Conservation (phyloP, 1,284 basidiomycete genomes). For the Cryptococcus sp. region DNA sequence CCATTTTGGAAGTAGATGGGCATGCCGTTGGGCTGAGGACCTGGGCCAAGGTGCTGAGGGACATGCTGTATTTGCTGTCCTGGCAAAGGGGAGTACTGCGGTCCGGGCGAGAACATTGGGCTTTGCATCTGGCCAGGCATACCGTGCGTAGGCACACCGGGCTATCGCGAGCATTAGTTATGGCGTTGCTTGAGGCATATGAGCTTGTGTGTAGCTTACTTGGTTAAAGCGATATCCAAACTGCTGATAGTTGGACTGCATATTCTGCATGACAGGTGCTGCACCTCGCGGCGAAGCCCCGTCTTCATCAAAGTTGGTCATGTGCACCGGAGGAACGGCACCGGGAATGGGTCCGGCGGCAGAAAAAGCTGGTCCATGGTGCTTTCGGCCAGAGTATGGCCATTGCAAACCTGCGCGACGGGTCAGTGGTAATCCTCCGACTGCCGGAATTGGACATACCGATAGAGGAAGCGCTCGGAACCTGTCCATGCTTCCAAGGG, state of each 20-base stretch:
- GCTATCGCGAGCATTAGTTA: slow-evolving; percentile 11
- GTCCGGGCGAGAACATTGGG: slow-evolving; percentile 45
- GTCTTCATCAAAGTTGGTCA: slow-evolving; percentile 28
- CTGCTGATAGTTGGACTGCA: slow-evolving; percentile 36
- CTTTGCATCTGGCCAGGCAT: slow-evolving; percentile 28
- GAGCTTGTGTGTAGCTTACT: slow-evolving; percentile 14
- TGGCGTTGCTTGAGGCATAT: neutral
- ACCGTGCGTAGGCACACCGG: slow-evolving; percentile 35
- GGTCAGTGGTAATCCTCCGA: neutral
- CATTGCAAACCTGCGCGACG: slow-evolving; percentile 64
- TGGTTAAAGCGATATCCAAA: slow-evolving; percentile 37
- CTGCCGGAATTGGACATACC: slow-evolving; percentile 58
- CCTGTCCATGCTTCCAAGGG: slow-evolving; percentile 79
- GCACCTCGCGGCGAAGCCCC: slow-evolving; percentile 21
- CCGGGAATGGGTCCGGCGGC: slow-evolving; percentile 38
- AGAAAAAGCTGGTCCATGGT: slow-evolving; percentile 65
- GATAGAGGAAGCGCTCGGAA: slow-evolving; percentile 69
- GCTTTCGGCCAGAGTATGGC: slow-evolving; percentile 87
- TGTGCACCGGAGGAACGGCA: slow-evolving; percentile 18
- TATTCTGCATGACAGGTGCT: slow-evolving; percentile 29
- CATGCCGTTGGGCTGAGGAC: slow-evolving; percentile 38
- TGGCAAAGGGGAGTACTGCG: slow-evolving; percentile 30
- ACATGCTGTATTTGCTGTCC: slow-evolving; percentile 29
- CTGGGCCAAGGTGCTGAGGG: slow-evolving; percentile 31
- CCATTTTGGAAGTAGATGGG: slow-evolving; percentile 39